Base-by-base conservation (phyloP, 768 basidiomycete species). In the Rossbeevera mucosa region DNA sequence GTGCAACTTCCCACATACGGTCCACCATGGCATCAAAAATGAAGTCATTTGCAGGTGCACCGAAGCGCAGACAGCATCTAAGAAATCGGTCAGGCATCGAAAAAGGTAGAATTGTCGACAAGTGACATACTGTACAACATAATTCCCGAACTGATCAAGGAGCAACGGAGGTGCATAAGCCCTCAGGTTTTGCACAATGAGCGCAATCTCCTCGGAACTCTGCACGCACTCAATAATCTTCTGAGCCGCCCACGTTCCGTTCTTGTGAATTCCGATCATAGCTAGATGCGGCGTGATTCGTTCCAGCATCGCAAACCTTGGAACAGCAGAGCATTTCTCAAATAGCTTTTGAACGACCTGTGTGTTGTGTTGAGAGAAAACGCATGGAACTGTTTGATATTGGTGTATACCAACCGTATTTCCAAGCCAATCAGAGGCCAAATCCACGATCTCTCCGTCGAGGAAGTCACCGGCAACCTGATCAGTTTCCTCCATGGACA, bases 191-290 rank as follows among this genome's bases (percentile, higher is more conserved):
- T 88, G 85, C 42, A 90, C 83, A 62, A 99, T 85, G 36, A 95
- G 70, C 6, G 77, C 77, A 50, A 94, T 80, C 68, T 99, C 96
- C 50, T 96, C 93, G 16, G 88, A 84, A 28, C 79, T 85, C 51
- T 85, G 81, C 41, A 94, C 90, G 56, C 93, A 95, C 72, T 97
- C 94, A 53, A 98, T 98, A 65, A 96, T 93, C 79, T 97, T 98
- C 72, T 99, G 96, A 3, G 94, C 94, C 3, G 95, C 95, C 96
- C 96, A 98, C 1, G 96, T 99, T 25, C 96, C 96, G 59, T 99
- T 98, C 77, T 98, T 98, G 77, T 99, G 96, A 51, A 95, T 94
- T 24, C 96, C 96, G 58, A 98, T 96, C 83, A 91, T 91, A 21
- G 95, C 95, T 36, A 99, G 76, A 67, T 95, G 89, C 44, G 96